Evolutionary conservation across 2,329 filamentous ascomycete species (phyloP).

Genomic region (Chaetothyriales sp.): DNA sequence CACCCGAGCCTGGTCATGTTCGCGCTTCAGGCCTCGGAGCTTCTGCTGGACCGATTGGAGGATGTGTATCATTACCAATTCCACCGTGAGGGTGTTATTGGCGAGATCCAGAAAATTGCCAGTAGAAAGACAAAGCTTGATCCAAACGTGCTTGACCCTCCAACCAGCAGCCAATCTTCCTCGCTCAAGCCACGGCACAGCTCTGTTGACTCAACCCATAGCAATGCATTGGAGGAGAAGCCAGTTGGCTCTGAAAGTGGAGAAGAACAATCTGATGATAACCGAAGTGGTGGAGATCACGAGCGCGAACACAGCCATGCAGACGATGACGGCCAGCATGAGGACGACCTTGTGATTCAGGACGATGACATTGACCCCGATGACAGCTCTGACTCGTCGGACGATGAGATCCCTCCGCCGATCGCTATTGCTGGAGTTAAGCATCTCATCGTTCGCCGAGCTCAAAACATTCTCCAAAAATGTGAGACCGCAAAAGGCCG

Average conservation of each 20-base stretch:
- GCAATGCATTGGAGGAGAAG: constrained; percentile 24
- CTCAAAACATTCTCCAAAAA: constrained; percentile 66
- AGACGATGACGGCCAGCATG: constrained; percentile 26
- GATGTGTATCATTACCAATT: constrained; percentile 90
- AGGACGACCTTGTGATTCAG: constrained; percentile 39
- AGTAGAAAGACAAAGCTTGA: constrained; percentile 25
- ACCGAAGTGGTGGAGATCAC: constrained; percentile 40
- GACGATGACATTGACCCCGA: constrained; percentile 43
- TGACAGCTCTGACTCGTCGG: constrained; percentile 47
- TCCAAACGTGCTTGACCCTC: constrained; percentile 7
- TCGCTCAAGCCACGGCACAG: not conserved
- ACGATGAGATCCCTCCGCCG: constrained; percentile 25
- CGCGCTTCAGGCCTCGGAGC: constrained; percentile 75
- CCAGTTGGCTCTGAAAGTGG: constrained; percentile 25
- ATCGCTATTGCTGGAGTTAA: constrained; percentile 40
- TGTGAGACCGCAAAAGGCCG: constrained; percentile 67
- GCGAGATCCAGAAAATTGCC: constrained; percentile 73
- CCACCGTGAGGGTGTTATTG: constrained; percentile 88
- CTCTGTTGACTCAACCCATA: constrained; percentile 13
- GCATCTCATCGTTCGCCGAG: constrained; percentile 57
- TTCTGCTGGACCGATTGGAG: constrained; percentile 70
- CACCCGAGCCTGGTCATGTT: constrained; percentile 74
- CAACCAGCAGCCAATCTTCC: constrained; percentile 7
- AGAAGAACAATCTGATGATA: constrained; percentile 36
- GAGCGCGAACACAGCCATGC: constrained; percentile 35